Evolutionary conservation across 495 filamentous ascomycete genomes (phyloP).

Genomic region (Penicillium riverlandense): DNA sequence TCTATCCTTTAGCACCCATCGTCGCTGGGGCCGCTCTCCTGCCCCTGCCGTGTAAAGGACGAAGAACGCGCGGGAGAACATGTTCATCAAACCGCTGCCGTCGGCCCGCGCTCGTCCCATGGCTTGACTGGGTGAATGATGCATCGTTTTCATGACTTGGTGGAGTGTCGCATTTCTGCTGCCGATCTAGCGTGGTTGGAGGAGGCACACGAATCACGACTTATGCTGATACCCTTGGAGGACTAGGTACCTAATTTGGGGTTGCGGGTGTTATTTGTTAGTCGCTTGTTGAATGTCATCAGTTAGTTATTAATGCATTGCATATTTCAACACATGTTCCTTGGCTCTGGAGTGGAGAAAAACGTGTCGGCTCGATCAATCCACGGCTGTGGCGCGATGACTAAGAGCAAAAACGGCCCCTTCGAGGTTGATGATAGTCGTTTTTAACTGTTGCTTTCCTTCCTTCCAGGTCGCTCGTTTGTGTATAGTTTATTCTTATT

Average conservation of each 20-base stretch:
- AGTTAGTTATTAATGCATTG: too few species aligned
- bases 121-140: too few species aligned
- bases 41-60: background rate
- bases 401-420: constrained; percentile 1
- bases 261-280: constrained; percentile 4
- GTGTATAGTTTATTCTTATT: too few species aligned
- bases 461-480: too few species aligned
- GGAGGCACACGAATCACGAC: constrained; percentile 17
- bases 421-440: too few species aligned
- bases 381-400: background rate
- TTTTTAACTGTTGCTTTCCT: constrained; percentile 4
- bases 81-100: too few species aligned
- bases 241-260: constrained; percentile 4
- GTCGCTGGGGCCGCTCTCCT: constrained; percentile 16
- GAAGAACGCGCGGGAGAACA: background rate
- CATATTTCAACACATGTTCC: background rate
- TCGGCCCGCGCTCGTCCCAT: too few species aligned
- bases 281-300: constrained; percentile 3
- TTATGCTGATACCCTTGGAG: constrained; percentile 24
- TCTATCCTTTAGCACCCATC: constrained; percentile 1
- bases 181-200: constrained; percentile 4
- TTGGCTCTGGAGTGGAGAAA: background rate
- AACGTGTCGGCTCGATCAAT: too few species aligned
- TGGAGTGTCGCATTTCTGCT: constrained; percentile 11
- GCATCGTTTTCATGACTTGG: background rate